Evolutionary conservation across 2,329 filamentous ascomycete genomes (phyloP), one percentile per base, ranked within the genome.

Genomic region (Penicillium sp.): DNA sequence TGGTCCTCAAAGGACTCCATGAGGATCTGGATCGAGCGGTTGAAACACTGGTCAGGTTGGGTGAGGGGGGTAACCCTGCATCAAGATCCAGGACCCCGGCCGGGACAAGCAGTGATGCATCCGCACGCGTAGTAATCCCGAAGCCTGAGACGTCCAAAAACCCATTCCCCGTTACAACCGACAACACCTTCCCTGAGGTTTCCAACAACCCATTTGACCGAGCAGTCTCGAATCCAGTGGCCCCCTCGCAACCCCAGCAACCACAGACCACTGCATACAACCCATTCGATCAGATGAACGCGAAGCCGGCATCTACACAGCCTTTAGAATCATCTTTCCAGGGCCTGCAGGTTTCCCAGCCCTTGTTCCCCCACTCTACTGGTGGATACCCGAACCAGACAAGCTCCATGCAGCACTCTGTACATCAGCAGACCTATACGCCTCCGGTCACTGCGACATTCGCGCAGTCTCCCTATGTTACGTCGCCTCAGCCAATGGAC

Each of bases 21-120:
- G 92, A 93, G 4, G 92, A 94, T 68, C 70, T 99, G 56, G 91
- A 97, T 64, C 88, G 85, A 72, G 86, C 93, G 0, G 85, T 97
- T 43, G 93, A 97, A 73, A 85, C 90, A 18, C 76, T 99, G 67
- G 85, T 94, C 55, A 84, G 91, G 63, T 76, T 97, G 38, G 93
- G 92, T 26, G 92, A 96, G 69, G 86, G 69, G 37, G 78, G 72
- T 37, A 68, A 80, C 32, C 78, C 81, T n/a, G 69, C 75, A 13
- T 80, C 81, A 34, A 78, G 80, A 50, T 81, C 83, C 11, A 72
- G 84, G 66, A 85, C 85, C 3, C 81, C 85, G n/a, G 71, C 81
- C 53, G 61, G 61, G 24, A 60, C 55, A 18, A 61, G 56, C 16
- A 62, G 49, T 26, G 61, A 62, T 16, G 65, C 65, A 24, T 56